Evolutionary conservation across 768 basidiomycete genomes (phyloP).

Genomic region (Suillus weaverae): DNA sequence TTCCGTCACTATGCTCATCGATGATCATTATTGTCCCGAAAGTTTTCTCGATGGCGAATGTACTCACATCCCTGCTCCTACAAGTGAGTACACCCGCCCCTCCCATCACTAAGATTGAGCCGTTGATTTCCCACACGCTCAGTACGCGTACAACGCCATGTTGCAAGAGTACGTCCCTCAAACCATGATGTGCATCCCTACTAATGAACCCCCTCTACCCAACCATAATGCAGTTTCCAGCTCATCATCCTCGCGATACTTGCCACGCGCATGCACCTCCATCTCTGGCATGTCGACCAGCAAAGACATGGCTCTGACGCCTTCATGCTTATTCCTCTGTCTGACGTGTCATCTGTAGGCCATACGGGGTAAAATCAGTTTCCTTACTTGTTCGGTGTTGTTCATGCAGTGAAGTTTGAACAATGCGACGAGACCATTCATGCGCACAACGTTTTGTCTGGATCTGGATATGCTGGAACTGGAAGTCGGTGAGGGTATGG

Average conservation of each 20-base stretch:
- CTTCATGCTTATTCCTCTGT: background rate
- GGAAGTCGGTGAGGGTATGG: background rate
- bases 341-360: background rate
- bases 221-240: conserved; percentile 1
- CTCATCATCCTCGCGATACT: conserved; percentile 7
- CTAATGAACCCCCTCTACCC: background rate
- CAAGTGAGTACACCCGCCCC: background rate
- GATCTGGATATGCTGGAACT: background rate
- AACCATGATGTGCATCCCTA: background rate
- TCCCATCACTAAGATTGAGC: background rate
- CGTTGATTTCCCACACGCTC: background rate
- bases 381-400: background rate
- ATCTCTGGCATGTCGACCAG: conserved; percentile 7
- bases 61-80: background rate
- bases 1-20: background rate
- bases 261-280: conserved; percentile 8
- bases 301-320: background rate
- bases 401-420: background rate
- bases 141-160: background rate
- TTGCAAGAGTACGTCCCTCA: background rate
- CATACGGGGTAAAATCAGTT: background rate
- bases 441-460: background rate
- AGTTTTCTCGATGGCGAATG: background rate
- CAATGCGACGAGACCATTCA: background rate
- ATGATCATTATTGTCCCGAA: background rate